Conservation (phyloP, 1,139 yeast species). For the Saccharomycopsis hybrid region DNA sequence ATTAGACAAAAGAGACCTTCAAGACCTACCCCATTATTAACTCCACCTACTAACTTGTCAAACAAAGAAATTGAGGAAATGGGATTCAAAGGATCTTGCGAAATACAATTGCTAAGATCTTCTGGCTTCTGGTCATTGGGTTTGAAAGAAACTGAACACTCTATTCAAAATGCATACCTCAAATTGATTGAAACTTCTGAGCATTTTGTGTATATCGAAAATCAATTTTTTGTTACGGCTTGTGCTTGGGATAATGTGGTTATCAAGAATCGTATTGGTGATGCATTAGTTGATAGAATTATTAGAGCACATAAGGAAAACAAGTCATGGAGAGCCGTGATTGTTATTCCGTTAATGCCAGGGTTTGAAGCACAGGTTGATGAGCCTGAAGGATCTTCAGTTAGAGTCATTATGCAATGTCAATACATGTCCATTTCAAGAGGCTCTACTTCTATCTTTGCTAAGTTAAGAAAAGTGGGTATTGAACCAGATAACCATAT, state of each 20-base stretch:
- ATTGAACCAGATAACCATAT: constrained; percentile 88
- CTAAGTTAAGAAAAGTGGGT: constrained; percentile 69
- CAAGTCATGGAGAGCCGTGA: constrained; percentile 81
- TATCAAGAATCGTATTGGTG: constrained; percentile 87
- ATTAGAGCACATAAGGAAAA: constrained; percentile 77
- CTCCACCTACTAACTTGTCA: constrained; percentile 88
- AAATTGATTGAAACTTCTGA: constrained; percentile 87
- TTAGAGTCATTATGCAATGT: constrained; percentile 94
- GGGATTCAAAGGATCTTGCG: constrained; percentile 81
- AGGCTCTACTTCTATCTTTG: constrained; percentile 86
- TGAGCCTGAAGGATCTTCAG: constrained; percentile 87
- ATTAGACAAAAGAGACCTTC: constrained; percentile 92
- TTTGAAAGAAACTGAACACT: constrained; percentile 72
- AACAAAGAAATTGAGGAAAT: constrained; percentile 58
- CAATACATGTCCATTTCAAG: constrained; percentile 91
- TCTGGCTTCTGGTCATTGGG: constrained; percentile 94
- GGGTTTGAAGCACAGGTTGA: constrained; percentile 95
- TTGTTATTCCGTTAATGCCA: constrained; percentile 93
- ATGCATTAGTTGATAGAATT: constrained; percentile 92
- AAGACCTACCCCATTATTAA: constrained; percentile 79
- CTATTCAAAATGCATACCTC: constrained; percentile 89
- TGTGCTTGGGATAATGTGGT: constrained; percentile 81
- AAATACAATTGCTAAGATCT: constrained; percentile 81
- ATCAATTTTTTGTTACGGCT: constrained; percentile 87
- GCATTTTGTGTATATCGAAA: constrained; percentile 90